Evolutionary conservation across 805 yeast species (phyloP).

Genomic region (Cyberlindnera maclurae): DNA sequence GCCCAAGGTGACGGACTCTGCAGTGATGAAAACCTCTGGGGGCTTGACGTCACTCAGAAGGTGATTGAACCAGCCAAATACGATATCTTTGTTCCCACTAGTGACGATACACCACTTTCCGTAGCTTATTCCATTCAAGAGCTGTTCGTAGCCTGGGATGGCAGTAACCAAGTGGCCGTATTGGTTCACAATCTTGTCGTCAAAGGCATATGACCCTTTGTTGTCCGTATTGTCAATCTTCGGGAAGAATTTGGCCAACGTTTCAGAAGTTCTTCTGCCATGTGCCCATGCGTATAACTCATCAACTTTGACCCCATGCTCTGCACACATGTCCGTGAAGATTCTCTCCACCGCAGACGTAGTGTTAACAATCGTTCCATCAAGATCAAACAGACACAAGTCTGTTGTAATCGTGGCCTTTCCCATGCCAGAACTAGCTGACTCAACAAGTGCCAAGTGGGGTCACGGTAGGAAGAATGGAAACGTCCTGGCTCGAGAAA

Average conservation of each 20-base stretch:
- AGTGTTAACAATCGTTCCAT: slow-evolving; percentile 81
- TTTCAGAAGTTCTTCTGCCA: slow-evolving; percentile 80
- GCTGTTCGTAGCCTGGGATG: slow-evolving; percentile 67
- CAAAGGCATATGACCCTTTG: slow-evolving; percentile 54
- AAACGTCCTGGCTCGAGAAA: no score
- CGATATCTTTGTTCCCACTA: slow-evolving; percentile 72
- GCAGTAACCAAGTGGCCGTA: slow-evolving; percentile 69
- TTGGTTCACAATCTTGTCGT: slow-evolving; percentile 56
- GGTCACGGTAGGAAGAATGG: no score
- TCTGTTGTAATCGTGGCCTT: slow-evolving; percentile 15
- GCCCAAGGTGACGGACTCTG: slow-evolving; percentile 73
- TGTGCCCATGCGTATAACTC: slow-evolving; percentile 32
- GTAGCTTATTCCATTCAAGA: slow-evolving; percentile 47
- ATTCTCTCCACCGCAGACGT: slow-evolving; percentile 77
- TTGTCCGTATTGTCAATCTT: slow-evolving; percentile 61
- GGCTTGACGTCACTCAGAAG: slow-evolving; percentile 45
- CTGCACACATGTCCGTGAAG: slow-evolving; percentile 70
- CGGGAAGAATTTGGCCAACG: slow-evolving; percentile 67
- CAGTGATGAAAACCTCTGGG: slow-evolving; percentile 77
- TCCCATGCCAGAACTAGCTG: slow-evolving; percentile 14
- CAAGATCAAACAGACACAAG: slow-evolving; percentile 63
- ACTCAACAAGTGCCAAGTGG: no score
- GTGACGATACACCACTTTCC: slow-evolving; percentile 80
- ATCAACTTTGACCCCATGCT: slow-evolving; percentile 62
- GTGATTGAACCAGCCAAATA: slow-evolving; percentile 66